phyloP scores from a whole-genome alignment of 225 moss, liverwort and hornwort species.

The Physcomitrium patens region DNA sequence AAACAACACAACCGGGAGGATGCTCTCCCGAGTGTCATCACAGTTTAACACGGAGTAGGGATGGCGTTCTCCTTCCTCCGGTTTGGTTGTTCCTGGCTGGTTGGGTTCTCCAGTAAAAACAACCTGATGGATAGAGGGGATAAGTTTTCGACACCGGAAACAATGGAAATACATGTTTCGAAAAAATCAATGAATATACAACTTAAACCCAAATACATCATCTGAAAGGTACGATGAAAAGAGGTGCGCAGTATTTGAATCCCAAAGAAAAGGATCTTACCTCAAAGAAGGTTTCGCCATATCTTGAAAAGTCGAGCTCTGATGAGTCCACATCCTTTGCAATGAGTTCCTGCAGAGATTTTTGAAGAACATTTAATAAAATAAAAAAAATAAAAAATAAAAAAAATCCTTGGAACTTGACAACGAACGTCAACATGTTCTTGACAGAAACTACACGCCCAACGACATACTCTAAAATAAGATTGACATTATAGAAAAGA shows the following conservation, averaged over 20 bases:
- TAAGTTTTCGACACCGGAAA: too few species aligned
- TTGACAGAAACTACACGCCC: not conserved
- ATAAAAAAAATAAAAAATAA: too few species aligned
- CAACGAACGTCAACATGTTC: not conserved
- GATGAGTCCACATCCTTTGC: conserved; percentile 81
- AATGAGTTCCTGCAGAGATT: conserved; percentile 59
- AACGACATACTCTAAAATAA: not conserved
- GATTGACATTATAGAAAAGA: not conserved
- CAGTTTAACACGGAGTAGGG: conserved; percentile 73
- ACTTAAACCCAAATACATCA: not conserved
- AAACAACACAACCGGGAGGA: conserved; percentile 73
- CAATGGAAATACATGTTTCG: not conserved
- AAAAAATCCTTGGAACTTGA: not conserved
- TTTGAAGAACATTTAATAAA: too few species aligned
- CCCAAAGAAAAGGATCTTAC: conserved; percentile 21
- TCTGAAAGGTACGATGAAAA: too few species aligned
- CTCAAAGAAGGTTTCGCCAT: conserved; percentile 90
- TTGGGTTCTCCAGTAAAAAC: conserved; percentile 86
- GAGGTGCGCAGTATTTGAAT: too few species aligned
- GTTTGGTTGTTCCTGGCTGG: conserved; percentile 83
- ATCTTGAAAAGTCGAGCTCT: conserved; percentile 89
- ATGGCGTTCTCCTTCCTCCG: conserved; percentile 84
- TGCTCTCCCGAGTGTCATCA: conserved; percentile 65
- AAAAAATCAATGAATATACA: not conserved
- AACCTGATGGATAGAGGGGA: conserved; percentile 37